Evolutionary conservation across 495 filamentous ascomycete genomes (phyloP), one percentile per base, ranked within the genome.

Genomic region (Neurospora sp.): DNA sequence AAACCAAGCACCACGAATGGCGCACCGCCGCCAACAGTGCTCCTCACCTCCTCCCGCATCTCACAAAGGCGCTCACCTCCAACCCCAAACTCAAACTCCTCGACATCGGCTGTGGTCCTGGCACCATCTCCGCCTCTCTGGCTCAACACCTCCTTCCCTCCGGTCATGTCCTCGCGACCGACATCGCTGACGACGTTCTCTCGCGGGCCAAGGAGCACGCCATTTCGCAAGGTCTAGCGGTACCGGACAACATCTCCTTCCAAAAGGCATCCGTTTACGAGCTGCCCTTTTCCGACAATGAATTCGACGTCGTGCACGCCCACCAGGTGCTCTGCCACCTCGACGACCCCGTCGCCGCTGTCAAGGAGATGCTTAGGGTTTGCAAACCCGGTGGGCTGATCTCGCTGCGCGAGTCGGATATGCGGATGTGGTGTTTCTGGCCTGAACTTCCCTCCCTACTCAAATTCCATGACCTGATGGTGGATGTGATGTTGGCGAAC

Each of bases 311-410:
- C 72, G 79, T 80, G 44, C 82, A 79, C 41, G 81, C 78, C 70
- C 79, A 81, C 72, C 80, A 81, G 74, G 78, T 85, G 44, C 77
- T 85, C 65, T 72, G 73, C 68, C 83, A 86, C 73, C 77, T 85
- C 42, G 71, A 72, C 59, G 73, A 72, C 12, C 84, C 82, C 9
- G 77, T 74, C 59, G 83, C 83, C 4, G 61, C 27, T 2, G 3
- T 84, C 39, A 73, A 73, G 53, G 84, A 86, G 74, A 84, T 85
- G 81, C 76, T 84, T 7, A 74, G 84, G 18, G 83, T 85, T 16
- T 77, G 79, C 18, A 82, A 81, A 76, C 78, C 71, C 20, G 82
- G 82, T 9, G 83, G 84, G 69, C 61, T 86, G n/a, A 75, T 85
- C 35, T 80, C 82, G 37, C 76, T 80, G 53, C 79, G 84, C 31